Base-by-base conservation (phyloP, 805 yeast species). In the Saccharomycopsis amapae region DNA sequence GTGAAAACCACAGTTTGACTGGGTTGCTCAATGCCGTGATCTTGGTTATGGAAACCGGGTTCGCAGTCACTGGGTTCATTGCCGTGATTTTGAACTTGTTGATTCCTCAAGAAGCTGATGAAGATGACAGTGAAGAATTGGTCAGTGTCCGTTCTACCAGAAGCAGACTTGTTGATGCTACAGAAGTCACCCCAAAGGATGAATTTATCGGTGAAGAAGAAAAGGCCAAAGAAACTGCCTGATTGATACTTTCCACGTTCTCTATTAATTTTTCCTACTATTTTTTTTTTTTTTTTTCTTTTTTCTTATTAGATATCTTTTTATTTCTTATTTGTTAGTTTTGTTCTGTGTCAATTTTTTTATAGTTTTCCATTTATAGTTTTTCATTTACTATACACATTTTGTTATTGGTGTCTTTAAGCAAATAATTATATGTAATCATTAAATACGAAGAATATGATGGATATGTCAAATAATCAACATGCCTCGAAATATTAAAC, bases 1-100 rank as follows among this genome's bases (percentile, higher is more conserved):
- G 89, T n/a, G 56, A 58, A 53, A 82, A 83, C 64, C 55, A 59
- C 22, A 69, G 76, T 1, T 67, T 80, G 38, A 54, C 57, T 39
- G 89, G 90, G 1, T 78, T 83, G 62, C 64, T 76, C 42, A 75
- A 80, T 57, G 89, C 89, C 38, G 77, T 83, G 46, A 69, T 72
- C 20, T 70, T 83, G 47, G 79, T 83, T 40, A 73, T 81, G 77
- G 84, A 81, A 58, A 78, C 86, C 3, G 81, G 86, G 13, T 81
- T 78, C 57, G 85, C 89, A 18, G 66, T 82, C 24, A 73, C 82
- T 36, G 90, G 87, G 12, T 65, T 83, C 50, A 58, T 79, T 31
- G 85, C 79, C 1, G 70, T 81, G 9, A 61, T 81, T 34, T 64
- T 80, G 45, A 81, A 83, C 63, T 62, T 79, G 50, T 34, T 76